phyloP scores from a whole-genome alignment of 352 stramenopile species.

The Paralagenidium karlingii region DNA sequence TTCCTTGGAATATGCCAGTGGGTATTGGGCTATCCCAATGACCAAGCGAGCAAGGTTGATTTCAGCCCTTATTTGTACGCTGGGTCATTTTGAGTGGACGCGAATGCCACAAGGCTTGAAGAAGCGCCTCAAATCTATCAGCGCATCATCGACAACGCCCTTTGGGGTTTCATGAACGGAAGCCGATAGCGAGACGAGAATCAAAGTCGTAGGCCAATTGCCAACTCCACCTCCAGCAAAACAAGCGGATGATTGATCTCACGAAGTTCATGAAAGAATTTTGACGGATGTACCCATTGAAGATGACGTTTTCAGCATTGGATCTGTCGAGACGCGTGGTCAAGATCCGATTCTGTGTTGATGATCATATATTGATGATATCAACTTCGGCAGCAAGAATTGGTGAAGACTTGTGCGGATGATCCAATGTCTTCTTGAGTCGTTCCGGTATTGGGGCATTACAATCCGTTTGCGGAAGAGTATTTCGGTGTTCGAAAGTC shows the following conservation, averaged over 20 bases:
- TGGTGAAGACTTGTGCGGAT: constrained; percentile 6
- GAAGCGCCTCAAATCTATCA: constrained; percentile 17
- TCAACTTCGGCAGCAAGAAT: constrained; percentile 2
- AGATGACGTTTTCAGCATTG: too few relatives aligned
- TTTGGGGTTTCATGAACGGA: constrained; percentile 2
- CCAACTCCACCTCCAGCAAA: too few relatives aligned
- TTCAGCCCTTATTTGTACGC: constrained; percentile 10
- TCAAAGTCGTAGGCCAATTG: too few relatives aligned
- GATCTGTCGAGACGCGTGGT: background rate
- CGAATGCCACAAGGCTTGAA: constrained; percentile 11
- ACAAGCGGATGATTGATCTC: too few relatives aligned
- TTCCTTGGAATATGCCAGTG: constrained; percentile 8
- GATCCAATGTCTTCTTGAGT: too few relatives aligned
- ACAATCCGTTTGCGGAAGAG: too few relatives aligned
- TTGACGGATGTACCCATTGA: too few relatives aligned
- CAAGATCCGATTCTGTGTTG: constrained; percentile 1
- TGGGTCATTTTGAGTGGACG: constrained; percentile 10
- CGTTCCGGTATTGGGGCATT: too few relatives aligned
- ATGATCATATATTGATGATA: constrained; percentile 14
- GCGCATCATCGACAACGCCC: constrained; percentile 11
- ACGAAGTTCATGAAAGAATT: too few relatives aligned
- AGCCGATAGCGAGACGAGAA: too few relatives aligned
- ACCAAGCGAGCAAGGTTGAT: constrained; percentile 5
- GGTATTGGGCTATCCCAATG: constrained; percentile 11
- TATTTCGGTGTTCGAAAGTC: background rate